phyloP scores from a whole-genome alignment of 495 filamentous ascomycete species.

The Aspergillus homomorphus region DNA sequence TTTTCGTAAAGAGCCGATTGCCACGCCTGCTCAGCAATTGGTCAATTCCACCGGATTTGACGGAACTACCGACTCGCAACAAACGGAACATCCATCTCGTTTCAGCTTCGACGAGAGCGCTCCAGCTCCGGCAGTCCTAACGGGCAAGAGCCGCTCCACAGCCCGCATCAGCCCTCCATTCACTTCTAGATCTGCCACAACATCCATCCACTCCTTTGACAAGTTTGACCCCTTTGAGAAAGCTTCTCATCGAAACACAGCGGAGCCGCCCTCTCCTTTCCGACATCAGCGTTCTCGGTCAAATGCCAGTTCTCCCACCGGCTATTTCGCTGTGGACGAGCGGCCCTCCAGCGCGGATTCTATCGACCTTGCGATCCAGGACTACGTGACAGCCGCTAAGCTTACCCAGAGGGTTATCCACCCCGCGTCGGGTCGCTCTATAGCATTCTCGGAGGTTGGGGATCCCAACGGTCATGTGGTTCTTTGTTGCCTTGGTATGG shows the following conservation, averaged over 20 bases:
- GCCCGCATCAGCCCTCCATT: constrained; percentile 41
- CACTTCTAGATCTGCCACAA: constrained; percentile 45
- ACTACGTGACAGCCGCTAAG: constrained; percentile 79
- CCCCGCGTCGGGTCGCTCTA: constrained; percentile 78
- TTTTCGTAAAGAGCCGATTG: constrained; percentile 28
- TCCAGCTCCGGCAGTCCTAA: constrained; percentile 63
- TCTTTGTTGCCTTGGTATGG: constrained; percentile 98
- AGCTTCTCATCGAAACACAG: constrained; percentile 33
- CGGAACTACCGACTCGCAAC: constrained; percentile 20
- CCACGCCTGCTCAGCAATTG: constrained; percentile 25
- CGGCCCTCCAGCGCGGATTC: constrained; percentile 78
- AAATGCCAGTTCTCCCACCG: constrained; percentile 29
- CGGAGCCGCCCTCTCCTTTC: constrained; percentile 36
- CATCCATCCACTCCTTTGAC: constrained; percentile 40
- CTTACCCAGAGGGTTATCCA: constrained; percentile 83
- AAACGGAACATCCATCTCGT: constrained; percentile 17
- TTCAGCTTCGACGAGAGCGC: constrained; percentile 58
- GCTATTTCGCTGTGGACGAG: constrained; percentile 35
- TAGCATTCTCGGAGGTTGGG: constrained; percentile 96
- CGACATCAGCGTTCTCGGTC: constrained; percentile 43
- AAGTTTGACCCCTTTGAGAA: constrained; percentile 35
- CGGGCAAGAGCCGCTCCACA: constrained; percentile 47
- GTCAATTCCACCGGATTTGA: constrained; percentile 27
- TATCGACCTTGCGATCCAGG: constrained; percentile 80
- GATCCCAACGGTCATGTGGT: constrained; percentile 89